Percentiles rank a stretch among this genome's conserved stretches.
phyloP scores from a whole-genome alignment of 2,329 filamentous ascomycete genomes.

The Aureobasidium sp. region DNA sequence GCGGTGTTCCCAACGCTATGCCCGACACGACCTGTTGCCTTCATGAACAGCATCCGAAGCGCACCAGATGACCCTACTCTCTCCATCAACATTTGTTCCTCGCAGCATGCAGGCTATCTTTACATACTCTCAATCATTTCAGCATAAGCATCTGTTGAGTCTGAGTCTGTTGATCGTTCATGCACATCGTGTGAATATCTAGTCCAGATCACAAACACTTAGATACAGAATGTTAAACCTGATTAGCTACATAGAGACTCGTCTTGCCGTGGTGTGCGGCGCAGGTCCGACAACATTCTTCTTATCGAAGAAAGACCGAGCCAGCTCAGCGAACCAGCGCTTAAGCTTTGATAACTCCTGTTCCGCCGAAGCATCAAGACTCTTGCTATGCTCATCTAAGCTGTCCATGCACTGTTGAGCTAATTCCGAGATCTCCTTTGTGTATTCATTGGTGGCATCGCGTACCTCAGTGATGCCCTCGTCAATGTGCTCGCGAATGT shows the following conservation, averaged over 20 bases:
- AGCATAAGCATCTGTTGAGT: too few species aligned
- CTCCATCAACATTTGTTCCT: neutral
- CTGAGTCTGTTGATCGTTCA: too few species aligned
- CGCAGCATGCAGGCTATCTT: neutral
- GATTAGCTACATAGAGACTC: neutral
- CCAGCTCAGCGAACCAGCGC: constrained; percentile 2
- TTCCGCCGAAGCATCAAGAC: neutral
- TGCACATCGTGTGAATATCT: neutral
- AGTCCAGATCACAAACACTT: neutral
- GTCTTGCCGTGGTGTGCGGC: neutral
- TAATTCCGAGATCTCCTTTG: neutral
- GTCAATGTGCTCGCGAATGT: neutral
- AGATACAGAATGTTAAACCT: neutral
- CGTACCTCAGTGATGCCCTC: neutral
- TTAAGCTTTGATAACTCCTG: neutral
- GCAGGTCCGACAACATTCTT: too few species aligned
- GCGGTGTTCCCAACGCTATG: neutral
- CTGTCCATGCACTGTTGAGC: neutral
- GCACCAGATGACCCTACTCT: neutral
- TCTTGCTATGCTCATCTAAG: neutral
- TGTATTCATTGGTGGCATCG: neutral
- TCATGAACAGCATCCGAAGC: neutral
- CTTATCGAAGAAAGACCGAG: neutral
- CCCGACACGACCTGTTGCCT: neutral
- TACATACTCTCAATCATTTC: rapidly evolving